phyloP scores from a whole-genome alignment of 345 rosid species.

The Eutrema heterophyllum region DNA sequence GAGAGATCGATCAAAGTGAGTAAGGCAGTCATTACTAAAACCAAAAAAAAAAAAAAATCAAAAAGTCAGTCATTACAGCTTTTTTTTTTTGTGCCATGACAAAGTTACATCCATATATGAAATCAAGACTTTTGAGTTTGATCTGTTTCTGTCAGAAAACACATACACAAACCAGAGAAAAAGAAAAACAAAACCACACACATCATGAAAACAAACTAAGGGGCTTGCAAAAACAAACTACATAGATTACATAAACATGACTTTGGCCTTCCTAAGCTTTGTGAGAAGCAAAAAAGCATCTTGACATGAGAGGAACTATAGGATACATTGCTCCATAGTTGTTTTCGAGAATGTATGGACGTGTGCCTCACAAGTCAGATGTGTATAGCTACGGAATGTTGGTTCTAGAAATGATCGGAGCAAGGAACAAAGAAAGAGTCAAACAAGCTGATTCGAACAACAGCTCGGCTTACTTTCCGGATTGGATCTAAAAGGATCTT shows the following conservation, averaged over 20 bases:
- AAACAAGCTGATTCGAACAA: background rate
- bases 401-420: slow-evolving; percentile 42
- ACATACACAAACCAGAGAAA: slow-evolving; percentile 15
- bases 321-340: slow-evolving; percentile 53
- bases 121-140: slow-evolving; percentile 13
- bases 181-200: slow-evolving; percentile 1
- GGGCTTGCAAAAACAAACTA: background rate
- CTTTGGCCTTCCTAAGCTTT: too few species aligned
- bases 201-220: slow-evolving; percentile 4
- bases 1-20: too few species aligned
- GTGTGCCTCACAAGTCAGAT: slow-evolving; percentile 38
- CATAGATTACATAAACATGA: slow-evolving; percentile 10
- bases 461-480: slow-evolving; percentile 19
- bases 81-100: background rate
- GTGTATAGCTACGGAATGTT: slow-evolving; percentile 49
- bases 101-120: slow-evolving; percentile 3
- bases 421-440: slow-evolving; percentile 8
- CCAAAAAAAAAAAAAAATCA: too few species aligned
- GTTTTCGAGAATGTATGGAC: slow-evolving; percentile 33
- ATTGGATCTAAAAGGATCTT: slow-evolving; percentile 6
- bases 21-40: too few species aligned
- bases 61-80: too few species aligned
- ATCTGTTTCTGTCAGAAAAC: slow-evolving; percentile 22
- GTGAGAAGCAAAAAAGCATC: too few species aligned
- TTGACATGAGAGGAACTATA: slow-evolving; percentile 32